Evolutionary conservation across 768 basidiomycete genomes (phyloP), one percentile per base, ranked within the genome.

Genomic region (Phallus indusiatus): DNA sequence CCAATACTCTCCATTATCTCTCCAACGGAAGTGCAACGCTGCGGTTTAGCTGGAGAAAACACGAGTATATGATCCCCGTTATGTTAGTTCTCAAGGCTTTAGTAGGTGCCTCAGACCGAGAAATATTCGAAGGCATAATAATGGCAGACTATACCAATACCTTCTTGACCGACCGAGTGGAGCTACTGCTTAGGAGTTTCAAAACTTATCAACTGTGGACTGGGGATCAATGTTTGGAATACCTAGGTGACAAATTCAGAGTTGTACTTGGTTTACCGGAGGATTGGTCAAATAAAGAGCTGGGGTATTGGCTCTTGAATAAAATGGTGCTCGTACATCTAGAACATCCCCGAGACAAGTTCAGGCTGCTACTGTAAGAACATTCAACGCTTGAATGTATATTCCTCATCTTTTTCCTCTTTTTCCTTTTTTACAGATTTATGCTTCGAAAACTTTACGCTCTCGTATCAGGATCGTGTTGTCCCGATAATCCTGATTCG

Each of bases 71-170:
- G 57, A 90, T 99, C 47, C 96, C 96, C 5, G 89, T 97, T 71
- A 94, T 98, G 85, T 81, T 99, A 48, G 79, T 98, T 66, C 80
- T 99, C 64, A 98, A 98, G 69, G 94, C 94, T 24, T 81, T 98
- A 34, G 83, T 93, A 4, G 81, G 85, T 58, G 89, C 94, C 12
- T 90, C 89, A 11, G 96, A 99, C 75, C 88, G 86, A 70, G 96
- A 98, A 70, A 90, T 99, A 51, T 98, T 98, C 68, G 90, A 96
- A 70, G 90, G 92, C 20, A 79, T 99, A 67, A 86, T 95, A 68
- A 96, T 97, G 87, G 86, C 92, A 66, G 96, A 98, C 69, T 93
- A 94, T 70, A 85, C 89, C 46, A 94, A 99, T 70, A 98, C 96
- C 0, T 98, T 98, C 75, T 74, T 99, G 71, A 94, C 94, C 5